These are phyloP conservation scores for Rosa chinensis DNA, from an alignment of 306 rosid species.

Conservation along the genomic window DNA sequence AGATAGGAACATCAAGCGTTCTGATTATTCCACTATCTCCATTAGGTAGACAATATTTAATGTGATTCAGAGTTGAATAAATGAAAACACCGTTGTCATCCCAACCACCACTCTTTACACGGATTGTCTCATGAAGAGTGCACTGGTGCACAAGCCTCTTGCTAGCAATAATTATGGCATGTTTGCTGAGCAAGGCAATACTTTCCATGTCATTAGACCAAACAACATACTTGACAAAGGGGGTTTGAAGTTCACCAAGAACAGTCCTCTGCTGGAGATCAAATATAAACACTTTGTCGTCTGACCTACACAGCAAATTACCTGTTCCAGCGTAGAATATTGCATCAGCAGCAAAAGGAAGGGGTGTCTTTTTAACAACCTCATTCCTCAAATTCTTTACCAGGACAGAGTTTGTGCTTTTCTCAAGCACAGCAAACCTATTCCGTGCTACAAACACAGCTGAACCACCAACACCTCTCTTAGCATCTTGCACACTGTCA, in stretches of 20 bases:
- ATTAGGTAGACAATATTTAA: slow-evolving; percentile 86
- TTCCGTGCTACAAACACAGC: slow-evolving; percentile 90
- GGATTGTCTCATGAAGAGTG: slow-evolving; percentile 94
- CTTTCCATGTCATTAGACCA: slow-evolving; percentile 92
- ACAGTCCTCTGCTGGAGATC: slow-evolving; percentile 78
- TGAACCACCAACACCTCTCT: slow-evolving; percentile 90
- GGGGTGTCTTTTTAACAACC: slow-evolving; percentile 63
- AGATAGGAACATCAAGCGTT: slow-evolving; percentile 86
- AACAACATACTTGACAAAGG: slow-evolving; percentile 74
- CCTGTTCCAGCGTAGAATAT: slow-evolving; percentile 91
- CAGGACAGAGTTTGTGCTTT: slow-evolving; percentile 63
- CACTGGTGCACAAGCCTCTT: slow-evolving; percentile 90
- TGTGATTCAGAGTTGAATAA: slow-evolving; percentile 83
- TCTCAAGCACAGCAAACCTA: slow-evolving; percentile 92
- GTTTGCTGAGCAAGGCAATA: slow-evolving; percentile 94
- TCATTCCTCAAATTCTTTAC: slow-evolving; percentile 77
- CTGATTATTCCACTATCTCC: slow-evolving; percentile 91
- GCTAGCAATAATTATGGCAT: slow-evolving; percentile 79
- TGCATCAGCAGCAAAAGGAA: slow-evolving; percentile 75
- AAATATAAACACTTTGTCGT: slow-evolving; percentile 78
- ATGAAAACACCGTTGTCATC: slow-evolving; percentile 94
- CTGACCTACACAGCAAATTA: slow-evolving; percentile 80
- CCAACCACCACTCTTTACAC: slow-evolving; percentile 96
- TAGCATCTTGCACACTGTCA: slow-evolving; percentile 75
- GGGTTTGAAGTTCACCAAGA: slow-evolving; percentile 84